Base-by-base conservation (phyloP, 1,284 basidiomycete species). In the Naganishia sp. region DNA sequence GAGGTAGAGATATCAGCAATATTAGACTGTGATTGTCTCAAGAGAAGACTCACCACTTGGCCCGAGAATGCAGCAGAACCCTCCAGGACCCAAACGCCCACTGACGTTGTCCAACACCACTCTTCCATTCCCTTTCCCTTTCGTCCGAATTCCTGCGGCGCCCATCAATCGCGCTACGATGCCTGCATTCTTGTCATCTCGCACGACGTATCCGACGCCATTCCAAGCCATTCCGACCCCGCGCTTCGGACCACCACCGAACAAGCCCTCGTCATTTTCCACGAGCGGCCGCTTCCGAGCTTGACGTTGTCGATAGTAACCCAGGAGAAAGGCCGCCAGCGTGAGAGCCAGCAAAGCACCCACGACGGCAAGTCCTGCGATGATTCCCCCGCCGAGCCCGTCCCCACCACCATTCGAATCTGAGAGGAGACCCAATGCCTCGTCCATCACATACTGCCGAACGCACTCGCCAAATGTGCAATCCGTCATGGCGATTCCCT, bases 391-490 rank as follows among this genome's bases (percentile, higher is more conserved):
- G 64, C 86, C 84, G 2, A 94, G 84, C 28, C 78, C 75, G 28
- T 76, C 80, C 36, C 36, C 36, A 1, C 81, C 79, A 55, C 55
- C 55, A 16, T 36, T 72, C 7, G 71, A 65, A 1, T 76, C 66
- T 1, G 31, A 36, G 16, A 48, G 39, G 50, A 76, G 69, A 3
- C 75, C 76, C 15, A 71, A 53, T 0, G 77, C 78, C 70, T 76
- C 80, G 74, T 91, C 87, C 63, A 94, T 86, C 31, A 90, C 86
- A 65, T 82, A 84, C 75, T 94, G 90, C 9, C 84, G 79, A 18
- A 94, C 86, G 75, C 92, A 95, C 78, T 96, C 93, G 31, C 93
- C 93, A 71, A 89, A 92, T 0, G 79, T 80, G 77, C 92, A 95
- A 0, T 84, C 84, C 57, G 83, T 82, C 15, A 96, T 81, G 2